Evolutionary conservation across 371 early-diverging fungal species (phyloP).

Genomic region (Lichtheimia ornata): DNA sequence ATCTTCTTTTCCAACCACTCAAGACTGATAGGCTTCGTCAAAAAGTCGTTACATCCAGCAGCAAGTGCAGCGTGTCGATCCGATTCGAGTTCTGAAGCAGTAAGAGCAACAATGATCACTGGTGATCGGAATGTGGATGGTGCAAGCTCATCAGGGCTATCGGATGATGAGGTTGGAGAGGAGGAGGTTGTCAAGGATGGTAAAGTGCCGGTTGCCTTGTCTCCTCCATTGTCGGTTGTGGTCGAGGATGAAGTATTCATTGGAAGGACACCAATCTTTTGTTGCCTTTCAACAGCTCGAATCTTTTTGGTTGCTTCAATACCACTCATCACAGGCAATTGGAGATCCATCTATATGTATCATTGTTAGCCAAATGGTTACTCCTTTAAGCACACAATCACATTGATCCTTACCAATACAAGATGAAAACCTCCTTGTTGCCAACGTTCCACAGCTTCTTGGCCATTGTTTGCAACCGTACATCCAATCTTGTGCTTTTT

Average conservation of each 20-base stretch:
- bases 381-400: background rate
- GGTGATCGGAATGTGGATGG: constrained; percentile 64
- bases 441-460: constrained; percentile 79
- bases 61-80: constrained; percentile 80
- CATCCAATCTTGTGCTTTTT: constrained; percentile 71
- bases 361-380: background rate
- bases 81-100: constrained; percentile 75
- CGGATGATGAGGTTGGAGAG: background rate
- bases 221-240: constrained; percentile 4
- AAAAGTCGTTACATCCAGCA: constrained; percentile 90
- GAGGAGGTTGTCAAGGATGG: background rate
- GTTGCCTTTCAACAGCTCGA: constrained; percentile 64
- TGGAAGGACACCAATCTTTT: constrained; percentile 63
- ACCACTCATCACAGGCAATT: constrained; percentile 83
- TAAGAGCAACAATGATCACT: constrained; percentile 88
- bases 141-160: constrained; percentile 13
- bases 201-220: too few species aligned
- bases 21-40: constrained; percentile 84
- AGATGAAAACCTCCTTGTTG: constrained; percentile 72
- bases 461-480: constrained; percentile 74
- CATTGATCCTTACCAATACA: constrained; percentile 58
- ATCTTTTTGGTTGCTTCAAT: constrained; percentile 79
- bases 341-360: constrained; percentile 73
- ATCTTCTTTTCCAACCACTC: constrained; percentile 87
- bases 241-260: constrained; percentile 13